phyloP scores from a whole-genome alignment of 2,329 filamentous ascomycete genomes.

The Fusarium musae region DNA sequence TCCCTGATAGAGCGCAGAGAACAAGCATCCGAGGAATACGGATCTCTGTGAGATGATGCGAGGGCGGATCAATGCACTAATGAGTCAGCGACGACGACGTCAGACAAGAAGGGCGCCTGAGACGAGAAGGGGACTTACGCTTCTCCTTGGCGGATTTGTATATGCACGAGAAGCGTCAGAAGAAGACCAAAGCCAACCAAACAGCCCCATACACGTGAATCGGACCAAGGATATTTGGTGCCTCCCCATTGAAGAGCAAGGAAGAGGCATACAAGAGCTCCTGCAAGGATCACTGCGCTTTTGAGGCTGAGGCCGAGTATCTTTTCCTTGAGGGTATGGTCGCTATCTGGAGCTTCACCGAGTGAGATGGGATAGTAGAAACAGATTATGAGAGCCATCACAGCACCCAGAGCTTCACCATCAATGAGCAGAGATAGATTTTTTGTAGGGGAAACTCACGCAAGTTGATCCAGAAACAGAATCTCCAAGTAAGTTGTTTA shows the following conservation, averaged over 20 bases:
- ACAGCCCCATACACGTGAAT: slow-evolving; percentile 39
- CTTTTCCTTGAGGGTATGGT: slow-evolving; percentile 4
- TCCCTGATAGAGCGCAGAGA: slow-evolving; percentile 35
- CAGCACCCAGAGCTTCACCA: not conserved
- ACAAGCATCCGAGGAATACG: slow-evolving; percentile 25
- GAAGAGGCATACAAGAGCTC: slow-evolving; percentile 23
- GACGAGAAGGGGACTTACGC: not conserved
- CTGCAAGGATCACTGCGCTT: slow-evolving; percentile 27
- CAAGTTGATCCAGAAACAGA: slow-evolving; percentile 41
- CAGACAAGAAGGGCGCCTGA: not conserved
- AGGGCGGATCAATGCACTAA: slow-evolving; percentile 29
- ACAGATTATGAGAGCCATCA: slow-evolving; percentile 13
- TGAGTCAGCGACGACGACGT: not conserved
- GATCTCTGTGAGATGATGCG: slow-evolving; percentile 29
- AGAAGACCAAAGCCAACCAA: slow-evolving; percentile 33
- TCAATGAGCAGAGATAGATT: no score
- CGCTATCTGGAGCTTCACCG: slow-evolving; percentile 5
- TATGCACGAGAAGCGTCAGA: slow-evolving; percentile 16
- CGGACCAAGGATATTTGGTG: slow-evolving; percentile 35
- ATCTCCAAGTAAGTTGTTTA: slow-evolving; percentile 34
- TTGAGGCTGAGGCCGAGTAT: slow-evolving; percentile 14
- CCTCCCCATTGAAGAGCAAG: slow-evolving; percentile 43
- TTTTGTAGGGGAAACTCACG: slow-evolving; percentile 11
- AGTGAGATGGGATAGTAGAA: slow-evolving; percentile 23
- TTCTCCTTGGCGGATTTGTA: slow-evolving; percentile 30